phyloP scores from a whole-genome alignment of 306 rosid genomes.

The Heteromeles arbutifolia region DNA sequence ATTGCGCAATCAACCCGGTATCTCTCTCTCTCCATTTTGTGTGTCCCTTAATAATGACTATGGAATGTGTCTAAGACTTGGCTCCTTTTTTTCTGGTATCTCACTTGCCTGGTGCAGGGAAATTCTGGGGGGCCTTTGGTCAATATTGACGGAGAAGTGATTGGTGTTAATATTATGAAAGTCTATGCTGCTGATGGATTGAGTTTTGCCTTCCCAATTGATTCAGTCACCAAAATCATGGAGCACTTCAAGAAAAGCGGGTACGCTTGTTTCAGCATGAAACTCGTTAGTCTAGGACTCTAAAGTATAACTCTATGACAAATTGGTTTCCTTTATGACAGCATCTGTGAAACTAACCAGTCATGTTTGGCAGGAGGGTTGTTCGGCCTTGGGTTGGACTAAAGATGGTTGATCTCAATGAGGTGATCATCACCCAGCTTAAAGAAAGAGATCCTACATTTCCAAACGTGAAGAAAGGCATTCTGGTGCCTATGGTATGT shows the following conservation, averaged over 20 bases:
- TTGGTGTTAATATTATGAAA: constrained; percentile 83
- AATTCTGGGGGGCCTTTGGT: constrained; percentile 95
- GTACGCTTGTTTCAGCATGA: constrained; percentile 21
- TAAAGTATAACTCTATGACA: background rate
- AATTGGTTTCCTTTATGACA: background rate
- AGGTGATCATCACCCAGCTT: constrained; percentile 63
- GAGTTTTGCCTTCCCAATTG: constrained; percentile 83
- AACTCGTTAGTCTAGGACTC: background rate
- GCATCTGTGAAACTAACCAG: background rate
- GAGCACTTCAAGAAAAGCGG: constrained; percentile 79
- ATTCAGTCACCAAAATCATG: constrained; percentile 59
- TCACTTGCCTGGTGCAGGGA: constrained; percentile 44
- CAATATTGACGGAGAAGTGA: constrained; percentile 83
- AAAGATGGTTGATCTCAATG: constrained; percentile 82
- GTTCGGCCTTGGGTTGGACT: constrained; percentile 92
- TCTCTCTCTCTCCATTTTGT: constrained; percentile 13
- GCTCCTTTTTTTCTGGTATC: background rate
- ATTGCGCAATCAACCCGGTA: constrained; percentile 74
- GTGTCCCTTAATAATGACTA: background rate
- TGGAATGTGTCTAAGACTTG: background rate
- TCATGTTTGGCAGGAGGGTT: constrained; percentile 61
- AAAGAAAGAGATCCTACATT: constrained; percentile 61
- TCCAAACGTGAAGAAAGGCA: constrained; percentile 66
- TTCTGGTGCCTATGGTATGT: constrained; percentile 72
- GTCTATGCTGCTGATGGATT: constrained; percentile 69